Evolutionary conservation across 2,329 filamentous ascomycete species (phyloP), one percentile per base, ranked within the genome.

Genomic region (Acephala macrosclerotiorum): DNA sequence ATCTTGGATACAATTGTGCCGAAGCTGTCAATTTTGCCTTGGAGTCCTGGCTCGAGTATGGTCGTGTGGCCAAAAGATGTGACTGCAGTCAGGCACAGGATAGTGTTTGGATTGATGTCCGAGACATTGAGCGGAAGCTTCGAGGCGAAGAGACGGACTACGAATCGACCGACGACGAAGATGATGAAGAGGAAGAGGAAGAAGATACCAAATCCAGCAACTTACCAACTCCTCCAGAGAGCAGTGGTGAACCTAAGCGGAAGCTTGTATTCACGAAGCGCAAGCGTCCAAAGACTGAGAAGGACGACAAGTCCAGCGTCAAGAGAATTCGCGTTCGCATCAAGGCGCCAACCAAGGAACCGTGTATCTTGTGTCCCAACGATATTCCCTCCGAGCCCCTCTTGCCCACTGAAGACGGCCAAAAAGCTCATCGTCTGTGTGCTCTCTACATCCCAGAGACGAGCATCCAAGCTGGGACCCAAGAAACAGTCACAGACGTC

Each of bases 11-110:
- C 82, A 99, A 99, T 77, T 99, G 96, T 79, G 96, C 96, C 33
- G 96, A 99, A 77, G 97, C 96, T 8, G 96, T 99, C 80, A 99
- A 99, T 77, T 99, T 99, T 78, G 96, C 95, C 5, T 89, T 97
- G 9, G 94, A 97, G 71, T 91, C 93, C 35, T 99, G 96, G 96
- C 81, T 99, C 55, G 91, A 96, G 59, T 97, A 96, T 83, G 96
- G 94, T 25, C 93, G 94, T 73, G 94, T 97, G 72, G 96, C 96
- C 18, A 97, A 97, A 80, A 96, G 96, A 78, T 99, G 96, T 79
- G 91, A 98, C 75, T 99, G 96, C 76, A 94, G 96, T 74, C 88
- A 96, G 66, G 94, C 97, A 70, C 89, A 96, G 66, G 96, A 99
- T 81, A 98, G 95, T 74, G 96, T 99, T 3, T 99, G 96, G 94